Percentiles rank a stretch among this genome's conserved stretches.
Evolutionary conservation across 108 stramenopile genomes (phyloP).

Genomic region (Nitzschia putrida): DNA sequence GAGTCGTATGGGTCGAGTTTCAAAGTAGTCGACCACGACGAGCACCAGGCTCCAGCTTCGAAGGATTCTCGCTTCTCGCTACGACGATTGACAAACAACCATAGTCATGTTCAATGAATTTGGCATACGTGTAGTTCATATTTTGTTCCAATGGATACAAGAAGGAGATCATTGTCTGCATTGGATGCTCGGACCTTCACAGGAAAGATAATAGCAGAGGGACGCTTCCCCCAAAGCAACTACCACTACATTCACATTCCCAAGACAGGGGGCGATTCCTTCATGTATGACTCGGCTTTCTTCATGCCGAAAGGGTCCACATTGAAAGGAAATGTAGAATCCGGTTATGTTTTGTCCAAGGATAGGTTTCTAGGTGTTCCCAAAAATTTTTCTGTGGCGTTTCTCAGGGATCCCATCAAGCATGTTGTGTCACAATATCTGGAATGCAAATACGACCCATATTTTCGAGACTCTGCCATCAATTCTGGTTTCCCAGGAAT

Average conservation of each 20-base stretch:
- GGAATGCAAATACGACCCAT: conserved; percentile 25
- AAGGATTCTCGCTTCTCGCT: too few species aligned
- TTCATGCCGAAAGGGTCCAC: neutral
- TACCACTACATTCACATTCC: conserved; percentile 22
- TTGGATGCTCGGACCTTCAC: neutral
- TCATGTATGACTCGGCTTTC: conserved; percentile 16
- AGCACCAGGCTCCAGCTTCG: too few species aligned
- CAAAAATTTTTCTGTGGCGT: neutral
- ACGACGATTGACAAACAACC: too few species aligned
- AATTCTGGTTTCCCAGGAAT: neutral
- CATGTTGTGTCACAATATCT: conserved; percentile 20
- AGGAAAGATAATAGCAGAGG: neutral
- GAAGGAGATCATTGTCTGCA: too few species aligned
- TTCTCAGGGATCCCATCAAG: conserved; percentile 9
- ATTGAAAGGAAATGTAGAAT: conserved; percentile 16
- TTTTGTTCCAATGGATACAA: too few species aligned
- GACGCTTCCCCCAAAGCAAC: neutral
- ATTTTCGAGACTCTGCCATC: neutral
- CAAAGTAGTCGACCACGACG: too few species aligned
- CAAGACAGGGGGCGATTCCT: conserved; percentile 20
- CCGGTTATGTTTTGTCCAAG: neutral
- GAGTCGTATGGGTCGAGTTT: too few species aligned
- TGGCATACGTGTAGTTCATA: too few species aligned
- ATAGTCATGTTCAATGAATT: too few species aligned
- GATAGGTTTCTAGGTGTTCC: neutral